These are phyloP conservation scores for Chondrus crispus DNA, from an alignment of 23 red algal genomes.

Conservation along the genomic window DNA sequence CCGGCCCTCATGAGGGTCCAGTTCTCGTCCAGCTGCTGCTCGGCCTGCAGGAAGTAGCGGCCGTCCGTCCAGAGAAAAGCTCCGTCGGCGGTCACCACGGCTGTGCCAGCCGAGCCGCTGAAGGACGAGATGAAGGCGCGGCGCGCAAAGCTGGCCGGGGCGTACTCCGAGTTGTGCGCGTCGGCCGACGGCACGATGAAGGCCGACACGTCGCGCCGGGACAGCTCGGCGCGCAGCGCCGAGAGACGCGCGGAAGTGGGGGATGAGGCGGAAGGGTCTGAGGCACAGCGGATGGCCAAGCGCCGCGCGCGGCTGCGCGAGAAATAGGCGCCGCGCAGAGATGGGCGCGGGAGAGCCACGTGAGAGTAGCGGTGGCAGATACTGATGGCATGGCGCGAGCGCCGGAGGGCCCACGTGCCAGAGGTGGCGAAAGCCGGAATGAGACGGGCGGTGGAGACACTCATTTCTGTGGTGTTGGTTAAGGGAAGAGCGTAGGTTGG, in stretches of 20 bases:
- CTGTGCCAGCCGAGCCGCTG: conserved; percentile 88
- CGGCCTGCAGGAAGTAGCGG: conserved; percentile 90
- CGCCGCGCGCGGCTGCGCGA: too few species aligned
- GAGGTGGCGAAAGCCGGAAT: too few species aligned
- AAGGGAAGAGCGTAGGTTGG: too few species aligned
- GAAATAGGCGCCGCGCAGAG: too few species aligned
- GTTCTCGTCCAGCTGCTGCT: conserved; percentile 59
- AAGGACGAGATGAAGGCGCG: conserved; percentile 83
- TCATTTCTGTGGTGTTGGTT: too few species aligned
- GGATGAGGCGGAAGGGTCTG: background rate
- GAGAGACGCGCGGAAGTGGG: conserved; percentile 3
- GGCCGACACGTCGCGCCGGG: conserved; percentile 43
- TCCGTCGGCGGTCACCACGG: conserved; percentile 57
- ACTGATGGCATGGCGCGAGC: too few species aligned
- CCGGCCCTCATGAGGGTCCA: conserved; percentile 91
- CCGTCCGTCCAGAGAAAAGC: conserved; percentile 97
- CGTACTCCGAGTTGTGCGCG: conserved; percentile 85
- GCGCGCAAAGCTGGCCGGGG: conserved; percentile 65
- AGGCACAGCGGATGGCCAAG: too few species aligned
- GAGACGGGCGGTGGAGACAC: too few species aligned
- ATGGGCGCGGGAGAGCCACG: too few species aligned
- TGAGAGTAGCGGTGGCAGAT: too few species aligned
- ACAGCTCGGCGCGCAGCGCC: conserved; percentile 55
- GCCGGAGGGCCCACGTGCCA: too few species aligned
- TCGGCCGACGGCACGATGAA: conserved; percentile 80